Evolutionary conservation across 768 basidiomycete species (phyloP).

Genomic region (Mycena venus): DNA sequence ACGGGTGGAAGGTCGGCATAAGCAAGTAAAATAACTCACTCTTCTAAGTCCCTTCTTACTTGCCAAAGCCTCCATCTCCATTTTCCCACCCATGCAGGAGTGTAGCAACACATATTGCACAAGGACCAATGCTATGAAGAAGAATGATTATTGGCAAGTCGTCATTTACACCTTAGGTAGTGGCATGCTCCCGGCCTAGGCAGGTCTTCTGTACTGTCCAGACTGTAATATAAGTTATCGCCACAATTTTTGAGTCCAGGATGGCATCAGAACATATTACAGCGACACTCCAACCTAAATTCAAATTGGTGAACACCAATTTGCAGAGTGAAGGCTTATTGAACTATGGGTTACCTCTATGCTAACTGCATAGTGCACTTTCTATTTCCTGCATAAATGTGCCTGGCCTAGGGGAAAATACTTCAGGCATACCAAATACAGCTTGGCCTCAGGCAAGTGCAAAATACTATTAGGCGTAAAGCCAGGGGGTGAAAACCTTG

Average conservation of each 20-base stretch:
- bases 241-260: slow-evolving; percentile 35
- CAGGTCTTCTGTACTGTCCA: slow-evolving; percentile 36
- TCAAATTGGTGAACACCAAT: slow-evolving; percentile 43
- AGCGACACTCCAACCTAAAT: slow-evolving; percentile 33
- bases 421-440: too few relatives aligned
- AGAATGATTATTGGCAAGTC: slow-evolving; percentile 30
- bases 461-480: too few relatives aligned
- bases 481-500: too few relatives aligned
- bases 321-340: too few relatives aligned
- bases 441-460: too few relatives aligned
- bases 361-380: slow-evolving; percentile 38
- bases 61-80: background rate
- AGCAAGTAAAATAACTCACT: too few relatives aligned
- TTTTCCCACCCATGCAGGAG: too few relatives aligned
- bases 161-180: slow-evolving; percentile 30
- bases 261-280: slow-evolving; percentile 37
- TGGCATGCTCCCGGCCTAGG: slow-evolving; percentile 41
- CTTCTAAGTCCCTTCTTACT: too few relatives aligned
- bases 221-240: slow-evolving; percentile 38
- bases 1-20: too few relatives aligned
- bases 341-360: slow-evolving; percentile 32
- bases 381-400: too few relatives aligned
- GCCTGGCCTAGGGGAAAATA: too few relatives aligned
- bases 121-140: slow-evolving; percentile 28
- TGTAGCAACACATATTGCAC: too few relatives aligned